Conservation (phyloP, 2,329 filamentous ascomycete genomes). For the Neopestalotiopsis sp. region DNA sequence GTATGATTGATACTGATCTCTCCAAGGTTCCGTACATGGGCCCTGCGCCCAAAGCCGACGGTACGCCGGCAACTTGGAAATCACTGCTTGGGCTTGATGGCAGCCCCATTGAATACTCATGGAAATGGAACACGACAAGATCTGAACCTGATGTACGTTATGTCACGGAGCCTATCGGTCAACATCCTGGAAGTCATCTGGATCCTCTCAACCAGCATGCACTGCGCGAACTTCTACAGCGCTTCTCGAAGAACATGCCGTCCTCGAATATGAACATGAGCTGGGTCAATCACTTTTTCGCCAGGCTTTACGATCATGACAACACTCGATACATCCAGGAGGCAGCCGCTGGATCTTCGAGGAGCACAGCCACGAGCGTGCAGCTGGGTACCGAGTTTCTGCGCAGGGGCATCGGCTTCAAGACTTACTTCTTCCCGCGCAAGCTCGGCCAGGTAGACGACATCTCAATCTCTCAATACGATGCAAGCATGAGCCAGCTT, state of each 20-base stretch:
- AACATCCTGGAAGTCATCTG: neutral
- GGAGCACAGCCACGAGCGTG: neutral
- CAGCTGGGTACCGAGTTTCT: neutral
- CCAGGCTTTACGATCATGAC: neutral
- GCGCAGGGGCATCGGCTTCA: neutral
- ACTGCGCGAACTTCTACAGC: neutral
- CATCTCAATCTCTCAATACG: neutral
- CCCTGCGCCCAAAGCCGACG: slow-evolving; percentile 9
- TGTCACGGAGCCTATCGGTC: slow-evolving; percentile 18
- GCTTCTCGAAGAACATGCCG: neutral
- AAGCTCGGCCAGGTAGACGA: neutral
- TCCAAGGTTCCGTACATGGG: slow-evolving; percentile 19
- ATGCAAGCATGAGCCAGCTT: neutral
- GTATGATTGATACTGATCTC: neutral
- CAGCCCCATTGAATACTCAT: slow-evolving; percentile 21
- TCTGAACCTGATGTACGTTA: slow-evolving; percentile 17
- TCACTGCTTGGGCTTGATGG: slow-evolving; percentile 16
- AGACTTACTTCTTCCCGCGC: neutral
- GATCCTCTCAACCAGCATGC: neutral
- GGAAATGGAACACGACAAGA: slow-evolving; percentile 18
- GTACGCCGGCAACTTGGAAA: slow-evolving; percentile 1
- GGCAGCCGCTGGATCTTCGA: neutral
- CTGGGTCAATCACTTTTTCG: neutral
- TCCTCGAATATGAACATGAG: neutral
- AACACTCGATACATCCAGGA: neutral